A percentile compares a stretch with the other conserved stretches of the same genome.
These are phyloP conservation scores for Suillus paluster DNA, from an alignment of 768 basidiomycete species.

Conservation along the genomic window DNA sequence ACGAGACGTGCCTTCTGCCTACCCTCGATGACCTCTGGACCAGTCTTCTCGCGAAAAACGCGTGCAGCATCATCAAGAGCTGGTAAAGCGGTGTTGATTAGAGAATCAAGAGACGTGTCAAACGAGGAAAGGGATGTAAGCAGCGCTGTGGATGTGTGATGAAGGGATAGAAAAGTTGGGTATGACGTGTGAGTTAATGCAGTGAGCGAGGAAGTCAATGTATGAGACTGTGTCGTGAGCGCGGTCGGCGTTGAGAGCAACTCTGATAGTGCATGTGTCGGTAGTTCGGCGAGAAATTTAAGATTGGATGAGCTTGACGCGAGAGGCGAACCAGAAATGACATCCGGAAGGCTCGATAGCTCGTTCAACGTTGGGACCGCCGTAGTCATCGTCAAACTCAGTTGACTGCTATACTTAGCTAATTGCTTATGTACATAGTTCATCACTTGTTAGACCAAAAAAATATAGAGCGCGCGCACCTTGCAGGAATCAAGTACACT, in stretches of 20 bases:
- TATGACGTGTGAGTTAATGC: slow-evolving; percentile 91
- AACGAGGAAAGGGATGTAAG: slow-evolving; percentile 74
- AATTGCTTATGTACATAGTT: neutral
- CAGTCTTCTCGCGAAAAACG: slow-evolving; percentile 74
- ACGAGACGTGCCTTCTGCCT: slow-evolving; percentile 80
- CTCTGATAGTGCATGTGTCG: slow-evolving; percentile 64
- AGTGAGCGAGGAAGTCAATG: slow-evolving; percentile 87
- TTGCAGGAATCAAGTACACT: neutral
- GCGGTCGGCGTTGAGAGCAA: slow-evolving; percentile 75
- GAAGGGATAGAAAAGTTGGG: slow-evolving; percentile 89
- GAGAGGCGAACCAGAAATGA: slow-evolving; percentile 24
- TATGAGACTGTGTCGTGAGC: slow-evolving; percentile 83
- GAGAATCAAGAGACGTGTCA: slow-evolving; percentile 68
- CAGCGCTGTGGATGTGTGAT: slow-evolving; percentile 77
- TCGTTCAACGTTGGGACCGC: slow-evolving; percentile 18
- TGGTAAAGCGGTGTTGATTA: slow-evolving; percentile 73
- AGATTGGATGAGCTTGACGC: slow-evolving; percentile 25
- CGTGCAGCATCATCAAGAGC: slow-evolving; percentile 74
- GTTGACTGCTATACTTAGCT: slow-evolving; percentile 13
- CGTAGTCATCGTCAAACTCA: slow-evolving; percentile 23
- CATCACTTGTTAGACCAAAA: neutral
- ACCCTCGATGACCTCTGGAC: slow-evolving; percentile 67
- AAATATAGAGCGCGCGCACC: neutral
- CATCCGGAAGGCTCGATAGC: slow-evolving; percentile 27
- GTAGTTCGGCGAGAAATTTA: slow-evolving; percentile 67